Evolutionary conservation across 306 rosid species (phyloP), one percentile per base, ranked within the genome.

Genomic region (Comarum palustre): DNA sequence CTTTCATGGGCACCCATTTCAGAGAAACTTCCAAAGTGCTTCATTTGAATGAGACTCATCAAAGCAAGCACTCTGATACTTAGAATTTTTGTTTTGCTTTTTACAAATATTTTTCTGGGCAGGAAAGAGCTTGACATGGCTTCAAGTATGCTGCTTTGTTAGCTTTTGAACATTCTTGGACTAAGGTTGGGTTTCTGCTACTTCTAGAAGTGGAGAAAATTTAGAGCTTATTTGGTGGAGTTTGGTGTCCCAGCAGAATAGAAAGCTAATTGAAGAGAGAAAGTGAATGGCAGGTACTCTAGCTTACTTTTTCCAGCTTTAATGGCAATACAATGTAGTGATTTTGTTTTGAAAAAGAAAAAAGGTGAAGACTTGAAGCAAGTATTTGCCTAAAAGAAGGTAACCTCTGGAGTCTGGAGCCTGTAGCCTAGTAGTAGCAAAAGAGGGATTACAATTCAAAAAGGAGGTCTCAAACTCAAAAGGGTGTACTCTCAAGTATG

Each of bases 401-500:
- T 22, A 6, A 7, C 73, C 55, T 69, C n/a, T 14, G 51, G 59
- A 77, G 77, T 69, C n/a, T 14, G 51, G 59, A 77, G 77, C 68
- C 17, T 32, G 8, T 41, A 41, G 72, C 25, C 25, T 15, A 13
- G 71, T 11, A 60, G 45, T 11, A 60, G 45, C 45, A 36, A 31
- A 34, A 19, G 69, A 50, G 8, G 29, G 39, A 65, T 34, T 46
- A 3, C 24, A 58, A 41, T 48, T 54, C 41, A 14, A 58, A 52
- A 66, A 24, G 41, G 51, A 46, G 32, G 60, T 15, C 20, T 14
- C 39, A 31, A 57, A 63, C 34, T 57, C 34, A 57, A 11, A 47
- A 69, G 50, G 22, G 27, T 31, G 51, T 20, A 27, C 9, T 1
- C 7, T 41, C 29, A 74, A 82, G 76, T 63, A 92, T 93, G 98